Evolutionary conservation across 1,139 yeast genomes (phyloP), one percentile per base, ranked within the genome.

Genomic region (Kluyveromyces sp.): DNA sequence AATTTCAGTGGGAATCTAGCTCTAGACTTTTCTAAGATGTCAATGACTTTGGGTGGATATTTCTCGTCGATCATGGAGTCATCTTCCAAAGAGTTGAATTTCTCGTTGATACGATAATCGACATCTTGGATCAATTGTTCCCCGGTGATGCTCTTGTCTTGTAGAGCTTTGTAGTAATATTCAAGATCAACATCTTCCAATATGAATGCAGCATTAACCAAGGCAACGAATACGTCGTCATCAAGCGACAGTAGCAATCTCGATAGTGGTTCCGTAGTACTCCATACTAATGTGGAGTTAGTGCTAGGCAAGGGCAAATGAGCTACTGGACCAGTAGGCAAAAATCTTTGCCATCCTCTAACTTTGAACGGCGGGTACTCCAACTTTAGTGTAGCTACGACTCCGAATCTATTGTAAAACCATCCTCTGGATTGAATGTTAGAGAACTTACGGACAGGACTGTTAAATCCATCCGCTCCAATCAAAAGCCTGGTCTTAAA

Each of bases 401-500:
- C 82, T 1, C 97, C 98, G 66, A 81, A 86, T 40, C 88, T 75
- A 53, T 83, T 72, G 63, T 92, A 92, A 46, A 75, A 77, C 98
- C 98, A 94, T 6, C 98, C 98, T 40, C 95, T 73, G 4, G 94
- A 78, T 58, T 80, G 80, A 45, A 94, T 87, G 2, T 77, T 79
- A 0, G 96, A 83, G 59, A 76, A 89, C 50, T 76, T 72, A 38
- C 97, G 74, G 3, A 85, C 98, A 0, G 96, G 96, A 0, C 97
- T 88, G 63, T 89, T 87, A 61, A 80, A 87, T 0, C 99, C 99
- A 62, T 92, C 98, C 17, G 96, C 95, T 8, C 99, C 99, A 12
- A 89, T 78, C 31, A 92, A 70, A 19, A 92, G 69, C 47, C 96
- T 70, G 0, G 96, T 75, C 54, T 77, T 77, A 40, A 83, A 68